A percentile compares a stretch with the other conserved stretches of the same genome.
Evolutionary conservation across 805 yeast genomes (phyloP).

Genomic region (Zygosaccharomyces rouxii): DNA sequence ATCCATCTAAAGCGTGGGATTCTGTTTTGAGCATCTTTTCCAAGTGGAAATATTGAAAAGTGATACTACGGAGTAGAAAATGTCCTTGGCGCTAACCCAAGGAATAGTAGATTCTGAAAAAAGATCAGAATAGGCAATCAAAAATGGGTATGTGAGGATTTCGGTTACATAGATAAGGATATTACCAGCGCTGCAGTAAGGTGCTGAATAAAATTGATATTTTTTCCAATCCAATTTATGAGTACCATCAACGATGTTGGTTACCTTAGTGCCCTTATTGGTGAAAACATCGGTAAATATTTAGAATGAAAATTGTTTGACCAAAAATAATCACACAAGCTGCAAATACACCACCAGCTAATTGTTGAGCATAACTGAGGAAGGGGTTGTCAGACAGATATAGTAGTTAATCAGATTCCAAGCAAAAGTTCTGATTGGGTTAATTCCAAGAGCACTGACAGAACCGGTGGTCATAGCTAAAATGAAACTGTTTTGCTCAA

Average conservation of each 20-base stretch:
- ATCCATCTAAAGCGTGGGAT: constrained; percentile 24
- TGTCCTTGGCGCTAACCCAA: constrained; percentile 38
- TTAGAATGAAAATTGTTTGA: constrained; percentile 39
- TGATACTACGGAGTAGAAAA: constrained; percentile 9
- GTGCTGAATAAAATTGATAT: constrained; percentile 56
- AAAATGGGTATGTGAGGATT: constrained; percentile 53
- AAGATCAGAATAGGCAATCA: constrained; percentile 46
- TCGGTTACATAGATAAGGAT: constrained; percentile 54
- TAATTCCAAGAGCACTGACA: constrained; percentile 46
- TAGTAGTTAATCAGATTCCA: constrained; percentile 41
- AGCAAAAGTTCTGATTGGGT: constrained; percentile 52
- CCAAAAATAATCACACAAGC: constrained; percentile 38
- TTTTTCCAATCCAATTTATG: constrained; percentile 44
- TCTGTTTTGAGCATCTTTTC: constrained; percentile 34
- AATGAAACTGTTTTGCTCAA: constrained; percentile 45
- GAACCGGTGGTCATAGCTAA: constrained; percentile 49
- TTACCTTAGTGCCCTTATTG: constrained; percentile 47
- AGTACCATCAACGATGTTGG: constrained; percentile 41
- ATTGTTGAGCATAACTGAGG: constrained; percentile 34
- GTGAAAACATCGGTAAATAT: constrained; percentile 43
- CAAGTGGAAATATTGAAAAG: constrained; percentile 15
- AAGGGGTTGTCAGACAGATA: constrained; percentile 44
- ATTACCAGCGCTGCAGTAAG: constrained; percentile 61
- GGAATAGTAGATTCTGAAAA: constrained; percentile 41
- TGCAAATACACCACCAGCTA: constrained; percentile 35